Base-by-base conservation (phyloP, 495 filamentous ascomycete genomes). In the Penicillium maclennaniae region DNA sequence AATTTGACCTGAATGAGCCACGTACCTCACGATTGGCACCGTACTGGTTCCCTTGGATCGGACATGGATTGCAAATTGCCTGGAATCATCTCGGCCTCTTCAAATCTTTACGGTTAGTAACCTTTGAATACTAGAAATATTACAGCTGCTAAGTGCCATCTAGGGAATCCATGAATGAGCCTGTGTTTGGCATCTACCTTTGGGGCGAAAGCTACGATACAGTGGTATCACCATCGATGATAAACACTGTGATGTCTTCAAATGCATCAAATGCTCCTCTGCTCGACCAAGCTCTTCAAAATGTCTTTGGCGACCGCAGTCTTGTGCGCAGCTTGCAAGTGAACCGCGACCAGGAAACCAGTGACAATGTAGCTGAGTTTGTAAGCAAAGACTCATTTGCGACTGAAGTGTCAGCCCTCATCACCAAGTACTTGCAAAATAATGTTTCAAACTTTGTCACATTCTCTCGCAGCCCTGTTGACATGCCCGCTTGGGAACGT, bases 401-500 rank as follows among this genome's bases (percentile, higher is more conserved):
- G 1, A 63, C 65, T 17, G 67, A 76, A 15, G 59, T 75, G 15
- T 68, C 76, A 4, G 45, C 56, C 2, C 28, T 55, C 2, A 71
- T 72, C 8, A 58, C 68, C n/a, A 52, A 52, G 0, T 53, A 67
- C 16, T 57, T 85, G 4, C 76, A 70, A 48, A 65, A 51, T 47
- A 74, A 64, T 50, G 77, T 49, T 55, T 74, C 54, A 0, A 76
- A 80, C 47, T 54, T 88, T 27, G 79, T 87, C 23, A 80, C 78
- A 6, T 85, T 84, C 54, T 74, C 68, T 34, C 66, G 70, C n/a
- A 83, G 81, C 42, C 60, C 76, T 6, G 79, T 87, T 23, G 84
- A 88, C 55, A 79, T 85, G 54, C 70, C 70, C 49, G 67, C 65
- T 0, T 87, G 85, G 84, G 85, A 88, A 61, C 78, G 81, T 6